Evolutionary conservation across 441 rosid genomes (phyloP).

Genomic region (Gossypium gossypioides): DNA sequence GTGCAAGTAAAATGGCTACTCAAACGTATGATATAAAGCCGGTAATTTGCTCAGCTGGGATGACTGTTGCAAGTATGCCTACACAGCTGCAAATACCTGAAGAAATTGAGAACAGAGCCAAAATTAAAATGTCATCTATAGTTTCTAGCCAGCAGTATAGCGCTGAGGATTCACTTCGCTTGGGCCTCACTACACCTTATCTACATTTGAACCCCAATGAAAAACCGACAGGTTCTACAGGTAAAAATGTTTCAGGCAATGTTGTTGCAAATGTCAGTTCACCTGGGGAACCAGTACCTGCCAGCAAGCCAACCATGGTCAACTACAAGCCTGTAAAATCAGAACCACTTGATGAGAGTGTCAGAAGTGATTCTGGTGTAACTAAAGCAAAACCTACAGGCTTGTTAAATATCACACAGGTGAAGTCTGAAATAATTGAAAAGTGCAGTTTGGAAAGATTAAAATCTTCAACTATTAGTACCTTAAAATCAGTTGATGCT

Average conservation of each 20-base stretch:
- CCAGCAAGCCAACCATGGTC: conserved; percentile 21
- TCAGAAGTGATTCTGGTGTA: conserved; percentile 19
- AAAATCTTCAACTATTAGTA: conserved; percentile 17
- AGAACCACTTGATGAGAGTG: conserved; percentile 48
- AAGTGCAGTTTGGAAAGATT: conserved; percentile 18
- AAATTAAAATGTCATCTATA: conserved; percentile 14
- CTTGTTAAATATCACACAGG: conserved; percentile 14
- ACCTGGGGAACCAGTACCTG: conserved; percentile 3
- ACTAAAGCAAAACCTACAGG: conserved; percentile 16
- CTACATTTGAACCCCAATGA: conserved; percentile 19
- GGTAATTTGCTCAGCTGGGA: conserved; percentile 15
- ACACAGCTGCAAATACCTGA: conserved; percentile 20
- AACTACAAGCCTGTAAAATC: conserved; percentile 38
- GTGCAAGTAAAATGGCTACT: conserved; percentile 21
- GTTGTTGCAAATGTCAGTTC: conserved; percentile 13
- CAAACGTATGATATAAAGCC: conserved; percentile 26
- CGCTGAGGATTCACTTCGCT: conserved; percentile 41
- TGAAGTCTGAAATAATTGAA: conserved; percentile 44
- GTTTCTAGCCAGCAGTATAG: conserved; percentile 21
- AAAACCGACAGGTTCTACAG: conserved; percentile 27
- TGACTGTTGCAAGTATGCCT: conserved; percentile 16
- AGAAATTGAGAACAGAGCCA: conserved; percentile 18
- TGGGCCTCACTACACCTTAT: conserved; percentile 40
- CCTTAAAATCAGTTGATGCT: conserved; percentile 22
- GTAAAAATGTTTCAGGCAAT: conserved; percentile 4